These are phyloP conservation scores for Gossypium lobatum DNA, from an alignment of 441 rosid genomes.

Conservation along the genomic window DNA sequence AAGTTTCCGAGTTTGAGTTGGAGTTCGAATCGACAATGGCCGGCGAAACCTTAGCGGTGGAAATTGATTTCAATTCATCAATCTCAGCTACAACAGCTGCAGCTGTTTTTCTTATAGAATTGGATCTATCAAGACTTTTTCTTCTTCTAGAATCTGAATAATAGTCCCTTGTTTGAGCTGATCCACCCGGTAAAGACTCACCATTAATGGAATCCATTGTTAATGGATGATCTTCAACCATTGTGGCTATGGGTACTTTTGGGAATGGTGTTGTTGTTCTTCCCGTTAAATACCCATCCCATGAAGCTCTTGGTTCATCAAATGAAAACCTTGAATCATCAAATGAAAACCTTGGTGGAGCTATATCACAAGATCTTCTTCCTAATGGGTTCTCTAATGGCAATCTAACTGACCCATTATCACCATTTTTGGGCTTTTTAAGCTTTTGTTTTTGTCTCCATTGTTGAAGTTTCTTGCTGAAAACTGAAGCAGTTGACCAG, in stretches of 20 bases:
- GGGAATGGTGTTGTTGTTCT: slow-evolving; percentile 36
- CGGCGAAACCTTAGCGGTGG: slow-evolving; percentile 70
- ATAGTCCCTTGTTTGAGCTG: slow-evolving; percentile 82
- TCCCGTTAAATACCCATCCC: slow-evolving; percentile 88
- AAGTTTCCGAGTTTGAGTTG: slow-evolving; percentile 58
- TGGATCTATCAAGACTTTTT: slow-evolving; percentile 85
- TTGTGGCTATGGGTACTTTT: slow-evolving; percentile 68
- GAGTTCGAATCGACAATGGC: slow-evolving; percentile 56
- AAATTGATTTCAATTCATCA: slow-evolving; percentile 60
- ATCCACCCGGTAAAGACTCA: slow-evolving; percentile 76
- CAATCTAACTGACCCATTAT: slow-evolving; percentile 59
- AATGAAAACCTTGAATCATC: slow-evolving; percentile 82
- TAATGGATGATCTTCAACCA: slow-evolving; percentile 70
- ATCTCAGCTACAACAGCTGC: slow-evolving; percentile 82
- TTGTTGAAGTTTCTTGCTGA: slow-evolving; percentile 73
- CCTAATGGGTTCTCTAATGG: slow-evolving; percentile 92
- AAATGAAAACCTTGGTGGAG: slow-evolving; percentile 87
- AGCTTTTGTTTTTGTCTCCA: slow-evolving; percentile 95
- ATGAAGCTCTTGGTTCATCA: slow-evolving; percentile 90
- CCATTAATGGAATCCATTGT: slow-evolving; percentile 29
- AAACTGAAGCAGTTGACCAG: slow-evolving; percentile 50
- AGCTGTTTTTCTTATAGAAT: slow-evolving; percentile 67
- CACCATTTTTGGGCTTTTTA: slow-evolving; percentile 57
- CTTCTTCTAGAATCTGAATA: slow-evolving; percentile 83
- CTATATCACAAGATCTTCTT: slow-evolving; percentile 89